Evolutionary conservation across 352 stramenopile genomes (phyloP), one percentile per base, ranked within the genome.

Genomic region (Blastocystis sp.): DNA sequence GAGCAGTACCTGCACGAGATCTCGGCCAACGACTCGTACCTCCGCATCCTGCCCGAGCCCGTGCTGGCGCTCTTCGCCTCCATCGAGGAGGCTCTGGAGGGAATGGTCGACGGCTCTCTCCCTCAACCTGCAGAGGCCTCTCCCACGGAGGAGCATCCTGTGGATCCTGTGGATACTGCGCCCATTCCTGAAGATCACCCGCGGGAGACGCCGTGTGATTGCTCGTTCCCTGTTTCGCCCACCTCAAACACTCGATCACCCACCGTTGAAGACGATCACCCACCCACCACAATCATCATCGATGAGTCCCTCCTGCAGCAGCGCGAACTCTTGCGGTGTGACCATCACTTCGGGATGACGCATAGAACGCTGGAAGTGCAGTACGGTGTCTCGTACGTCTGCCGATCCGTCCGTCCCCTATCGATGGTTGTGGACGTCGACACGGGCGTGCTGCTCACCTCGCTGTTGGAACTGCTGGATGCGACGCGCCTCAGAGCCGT

Each of bases 41-140:
- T 68, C 2, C 74, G 57, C 19, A 84, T 84, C 54, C 54, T 84
- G 17, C 74, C 74, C 17, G 60, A 84, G 34, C 10, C 17, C 28
- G 24, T 52, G 28, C 38, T 81, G 14, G n/a, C 48, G 2, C 61
- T 66, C 54, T 65, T 81, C 43, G 19, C 59, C 10, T 42, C 54
- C 17, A 4, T 81, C 48, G 34, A 59, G 28, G 0, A 34, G 19
- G 4, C 45, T 2, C 68, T 77, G 14, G 19, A 24, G 14, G 14
- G 11, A 10, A 70, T 43, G 10, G 11, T 43, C 63, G 10, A 34
- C 10, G 14, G 10, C 63, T 70, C 38, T 43, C 24, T 43, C 17
- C n/a, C 11, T 70, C 63, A 11, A 11, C 38, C 19, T 76, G 21
- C 24, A 43, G 3, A 7, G 7, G 21, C 38, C 24, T 54, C 14